Evolutionary conservation across 169 alveolate genomes (phyloP).

Genomic region (Plasmodium cynomolgi): DNA sequence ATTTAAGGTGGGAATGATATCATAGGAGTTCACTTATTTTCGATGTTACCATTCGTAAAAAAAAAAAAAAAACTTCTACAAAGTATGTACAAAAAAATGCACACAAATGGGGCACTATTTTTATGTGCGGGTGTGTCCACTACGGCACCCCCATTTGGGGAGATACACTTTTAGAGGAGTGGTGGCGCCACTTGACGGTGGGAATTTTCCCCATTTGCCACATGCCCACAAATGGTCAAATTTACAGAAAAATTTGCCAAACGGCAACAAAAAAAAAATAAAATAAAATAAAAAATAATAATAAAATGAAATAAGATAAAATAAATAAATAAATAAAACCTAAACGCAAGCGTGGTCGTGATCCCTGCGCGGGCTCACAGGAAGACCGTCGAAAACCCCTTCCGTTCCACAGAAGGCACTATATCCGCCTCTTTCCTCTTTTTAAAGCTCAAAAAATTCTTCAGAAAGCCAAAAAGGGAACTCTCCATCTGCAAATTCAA

Average conservation of each 20-base stretch:
- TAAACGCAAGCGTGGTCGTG: neutral
- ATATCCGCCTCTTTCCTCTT: slow-evolving; percentile 32
- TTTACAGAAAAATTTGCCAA: neutral
- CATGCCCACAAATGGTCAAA: neutral
- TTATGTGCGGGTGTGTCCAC: neutral
- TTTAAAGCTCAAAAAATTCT: slow-evolving; percentile 66
- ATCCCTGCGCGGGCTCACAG: neutral
- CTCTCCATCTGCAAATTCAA: slow-evolving; percentile 34
- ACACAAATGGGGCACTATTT: neutral
- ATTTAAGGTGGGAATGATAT: neutral
- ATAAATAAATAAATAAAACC: neutral
- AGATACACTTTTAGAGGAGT: neutral
- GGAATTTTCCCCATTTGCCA: neutral
- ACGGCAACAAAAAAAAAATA: slow-evolving; percentile 8
- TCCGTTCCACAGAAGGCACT: slow-evolving; percentile 6
- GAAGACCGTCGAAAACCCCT: slow-evolving; percentile 24
- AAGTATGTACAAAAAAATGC: neutral
- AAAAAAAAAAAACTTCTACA: neutral
- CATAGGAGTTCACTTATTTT: neutral
- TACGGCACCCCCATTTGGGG: neutral
- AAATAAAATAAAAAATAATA: no score
- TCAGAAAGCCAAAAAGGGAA: slow-evolving; percentile 51
- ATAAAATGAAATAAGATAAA: neutral
- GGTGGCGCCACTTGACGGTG: neutral
- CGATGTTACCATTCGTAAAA: neutral